These are phyloP conservation scores for Metarhizium humberi DNA, from an alignment of 2,329 filamentous ascomycete species.

Conservation along the genomic window DNA sequence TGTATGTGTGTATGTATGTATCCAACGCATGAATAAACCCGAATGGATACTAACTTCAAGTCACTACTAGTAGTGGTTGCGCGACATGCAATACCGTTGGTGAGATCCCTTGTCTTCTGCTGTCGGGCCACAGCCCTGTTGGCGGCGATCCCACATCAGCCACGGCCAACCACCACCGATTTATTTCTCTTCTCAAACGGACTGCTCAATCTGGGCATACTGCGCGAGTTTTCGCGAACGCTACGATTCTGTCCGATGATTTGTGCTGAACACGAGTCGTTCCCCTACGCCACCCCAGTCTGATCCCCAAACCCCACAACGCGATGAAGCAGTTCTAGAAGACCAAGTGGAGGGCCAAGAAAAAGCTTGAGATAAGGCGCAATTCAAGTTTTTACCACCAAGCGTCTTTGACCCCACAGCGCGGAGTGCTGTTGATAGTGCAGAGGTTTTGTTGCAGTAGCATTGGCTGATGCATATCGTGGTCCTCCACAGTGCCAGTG, in stretches of 20 bases:
- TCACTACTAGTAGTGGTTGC: too few species aligned
- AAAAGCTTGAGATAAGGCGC: neutral
- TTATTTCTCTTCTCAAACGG: too few species aligned
- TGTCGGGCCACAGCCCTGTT: neutral
- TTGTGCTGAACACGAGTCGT: neutral
- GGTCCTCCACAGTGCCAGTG: neutral
- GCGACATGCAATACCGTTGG: too few species aligned
- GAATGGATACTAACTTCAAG: too few species aligned
- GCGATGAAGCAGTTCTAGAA: neutral
- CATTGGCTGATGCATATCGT: too few species aligned
- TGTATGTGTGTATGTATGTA: too few species aligned
- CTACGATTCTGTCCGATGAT: neutral
- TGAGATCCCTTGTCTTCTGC: too few species aligned
- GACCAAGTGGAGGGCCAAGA: constrained; percentile 1
- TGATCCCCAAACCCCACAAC: neutral
- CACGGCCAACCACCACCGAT: neutral
- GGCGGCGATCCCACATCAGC: neutral
- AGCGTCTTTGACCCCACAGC: too few species aligned
- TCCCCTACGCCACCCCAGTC: neutral
- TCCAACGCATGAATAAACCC: too few species aligned
- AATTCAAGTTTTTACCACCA: neutral
- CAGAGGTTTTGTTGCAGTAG: too few species aligned
- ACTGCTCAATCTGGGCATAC: neutral
- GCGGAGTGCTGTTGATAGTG: too few species aligned
- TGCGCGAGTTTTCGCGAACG: neutral